phyloP scores from a whole-genome alignment of 176 grass and related monocot species.

The Tillandsia leiboldiana region DNA sequence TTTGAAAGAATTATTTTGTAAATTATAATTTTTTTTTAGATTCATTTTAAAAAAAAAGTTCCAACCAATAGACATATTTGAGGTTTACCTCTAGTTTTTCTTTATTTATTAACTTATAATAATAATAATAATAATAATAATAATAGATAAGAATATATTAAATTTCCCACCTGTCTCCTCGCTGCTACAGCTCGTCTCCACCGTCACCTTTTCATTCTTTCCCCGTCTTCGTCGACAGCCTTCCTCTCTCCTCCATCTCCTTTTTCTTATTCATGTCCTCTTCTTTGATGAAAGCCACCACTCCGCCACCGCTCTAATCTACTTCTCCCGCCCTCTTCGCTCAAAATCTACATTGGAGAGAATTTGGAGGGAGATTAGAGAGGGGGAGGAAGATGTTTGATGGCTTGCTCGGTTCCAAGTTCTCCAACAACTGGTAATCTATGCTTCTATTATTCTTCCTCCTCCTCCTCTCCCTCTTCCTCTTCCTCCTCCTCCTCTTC shows the following conservation, averaged over 20 bases:
- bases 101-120: too few relatives aligned
- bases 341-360: neutral
- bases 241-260: neutral
- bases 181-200: neutral
- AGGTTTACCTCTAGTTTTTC: too few relatives aligned
- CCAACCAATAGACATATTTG: too few relatives aligned
- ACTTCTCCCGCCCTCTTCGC: neutral
- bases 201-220: neutral
- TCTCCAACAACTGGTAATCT: slow-evolving; percentile 64
- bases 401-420: slow-evolving; percentile 56
- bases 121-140: too few relatives aligned
- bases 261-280: neutral
- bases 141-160: too few relatives aligned
- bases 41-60: too few relatives aligned
- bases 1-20: too few relatives aligned
- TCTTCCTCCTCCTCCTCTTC: too few relatives aligned
- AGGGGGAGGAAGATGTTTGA: slow-evolving; percentile 38
- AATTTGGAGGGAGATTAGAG: neutral
- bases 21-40: too few relatives aligned
- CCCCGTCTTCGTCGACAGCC: neutral
- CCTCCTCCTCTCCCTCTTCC: too few relatives aligned
- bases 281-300: neutral
- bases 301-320: neutral
- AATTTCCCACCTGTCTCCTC: too few relatives aligned
- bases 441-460: neutral